Percentiles rank a stretch among this genome's conserved stretches.
These are phyloP conservation scores for Didymella pomorum DNA, from an alignment of 2,329 filamentous ascomycete genomes.

Conservation along the genomic window DNA sequence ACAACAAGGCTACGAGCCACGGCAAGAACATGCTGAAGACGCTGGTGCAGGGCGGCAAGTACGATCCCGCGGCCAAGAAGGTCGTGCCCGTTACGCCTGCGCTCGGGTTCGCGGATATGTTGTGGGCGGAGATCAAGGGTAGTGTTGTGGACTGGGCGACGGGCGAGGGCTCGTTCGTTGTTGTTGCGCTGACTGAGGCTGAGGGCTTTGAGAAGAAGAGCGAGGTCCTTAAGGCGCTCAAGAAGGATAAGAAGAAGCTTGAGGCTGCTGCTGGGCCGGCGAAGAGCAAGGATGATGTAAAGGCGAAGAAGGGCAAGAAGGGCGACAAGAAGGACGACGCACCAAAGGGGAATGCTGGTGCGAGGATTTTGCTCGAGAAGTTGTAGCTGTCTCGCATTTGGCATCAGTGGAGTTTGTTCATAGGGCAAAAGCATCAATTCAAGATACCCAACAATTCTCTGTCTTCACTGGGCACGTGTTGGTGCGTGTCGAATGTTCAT, in stretches of 20 bases:
- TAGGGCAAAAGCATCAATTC: conserved; percentile 19
- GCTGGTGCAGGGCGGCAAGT: conserved; percentile 87
- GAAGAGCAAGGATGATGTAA: conserved; percentile 27
- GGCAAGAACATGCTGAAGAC: conserved; percentile 89
- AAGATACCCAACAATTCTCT: conserved; percentile 12
- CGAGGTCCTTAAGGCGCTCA: conserved; percentile 73
- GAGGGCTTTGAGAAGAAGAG: conserved; percentile 70
- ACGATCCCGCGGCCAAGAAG: conserved; percentile 75
- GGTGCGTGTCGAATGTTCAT: background rate
- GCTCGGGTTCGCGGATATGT: conserved; percentile 77
- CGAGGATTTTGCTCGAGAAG: conserved; percentile 57
- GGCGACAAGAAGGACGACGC: conserved; percentile 50
- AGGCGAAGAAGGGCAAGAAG: conserved; percentile 48
- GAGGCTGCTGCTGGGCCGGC: conserved; percentile 66
- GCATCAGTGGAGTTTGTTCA: conserved; percentile 17
- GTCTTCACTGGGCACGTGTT: background rate
- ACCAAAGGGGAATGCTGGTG: conserved; percentile 56
- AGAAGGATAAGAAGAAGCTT: conserved; percentile 75
- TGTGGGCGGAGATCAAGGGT: conserved; percentile 83
- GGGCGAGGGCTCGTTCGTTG: conserved; percentile 83
- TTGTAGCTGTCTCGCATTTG: conserved; percentile 29
- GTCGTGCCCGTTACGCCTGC: conserved; percentile 76
- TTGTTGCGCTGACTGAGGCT: conserved; percentile 81
- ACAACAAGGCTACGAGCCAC: conserved; percentile 62
- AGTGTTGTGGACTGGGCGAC: conserved; percentile 84